These are phyloP conservation scores for Tetrapisispora taiwanensis DNA, from an alignment of 805 yeast species.

Conservation along the genomic window DNA sequence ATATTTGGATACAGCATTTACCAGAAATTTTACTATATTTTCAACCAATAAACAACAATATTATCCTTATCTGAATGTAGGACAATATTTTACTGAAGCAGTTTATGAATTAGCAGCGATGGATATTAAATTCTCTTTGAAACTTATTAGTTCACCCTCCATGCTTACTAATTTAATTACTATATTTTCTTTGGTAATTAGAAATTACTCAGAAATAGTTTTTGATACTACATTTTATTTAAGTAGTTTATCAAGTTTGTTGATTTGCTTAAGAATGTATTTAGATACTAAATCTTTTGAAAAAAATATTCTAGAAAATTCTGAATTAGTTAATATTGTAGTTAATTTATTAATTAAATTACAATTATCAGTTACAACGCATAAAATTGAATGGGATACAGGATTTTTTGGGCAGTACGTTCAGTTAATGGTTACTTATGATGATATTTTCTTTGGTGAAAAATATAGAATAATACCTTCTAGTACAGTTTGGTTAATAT, in stretches of 20 bases:
- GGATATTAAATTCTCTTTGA: slow-evolving; percentile 5
- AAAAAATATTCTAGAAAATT: slow-evolving; percentile 1
- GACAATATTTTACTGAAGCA: not conserved
- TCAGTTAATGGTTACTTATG: not conserved
- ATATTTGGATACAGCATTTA: not conserved
- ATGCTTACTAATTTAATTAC: slow-evolving; percentile 12
- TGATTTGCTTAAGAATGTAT: slow-evolving; percentile 14
- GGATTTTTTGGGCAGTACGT: not conserved
- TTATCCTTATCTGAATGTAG: not conserved
- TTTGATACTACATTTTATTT: slow-evolving; percentile 19
- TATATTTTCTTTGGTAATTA: slow-evolving; percentile 6
- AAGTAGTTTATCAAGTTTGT: slow-evolving; percentile 17
- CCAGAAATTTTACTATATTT: not conserved
- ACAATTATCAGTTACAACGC: not conserved
- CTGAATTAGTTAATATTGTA: slow-evolving; percentile 8
- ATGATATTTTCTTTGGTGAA: not conserved
- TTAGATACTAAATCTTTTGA: slow-evolving; percentile 4
- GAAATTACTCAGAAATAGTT: slow-evolving; percentile 1
- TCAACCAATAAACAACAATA: not conserved
- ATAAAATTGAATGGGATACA: not conserved
- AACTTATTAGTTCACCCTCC: slow-evolving; percentile 7
- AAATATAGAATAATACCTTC: not conserved
- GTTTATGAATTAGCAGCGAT: slow-evolving; percentile 2
- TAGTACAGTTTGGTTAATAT: not conserved
- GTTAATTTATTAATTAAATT: not conserved